Base-by-base conservation (phyloP, 140 eudicot genomes). In the Bidens hawaiensis region DNA sequence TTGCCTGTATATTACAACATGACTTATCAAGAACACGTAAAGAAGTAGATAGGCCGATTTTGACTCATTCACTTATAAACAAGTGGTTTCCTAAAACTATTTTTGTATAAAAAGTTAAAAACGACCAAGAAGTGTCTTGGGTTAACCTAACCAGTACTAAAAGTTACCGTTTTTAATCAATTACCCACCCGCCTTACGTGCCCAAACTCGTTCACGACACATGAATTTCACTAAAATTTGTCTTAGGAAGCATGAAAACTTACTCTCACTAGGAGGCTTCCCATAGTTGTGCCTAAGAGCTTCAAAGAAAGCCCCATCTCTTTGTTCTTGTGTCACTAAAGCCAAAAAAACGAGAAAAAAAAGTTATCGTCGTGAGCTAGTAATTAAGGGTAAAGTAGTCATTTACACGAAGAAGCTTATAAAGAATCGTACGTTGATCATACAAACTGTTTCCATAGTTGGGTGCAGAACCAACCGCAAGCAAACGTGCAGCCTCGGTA, bases 401-500 rank as follows among this genome's bases (percentile, higher is more conserved):
- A 64, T 30, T 72, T 28, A 14, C 23, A 72, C 21, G 24, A 50
- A 26, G 63, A 68, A 52, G 19, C 27, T 50, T 12, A 15, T 21
- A 18, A 16, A 17, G 58, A 48, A 58, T 36, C 81, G 1, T 77
- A 88, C 96, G 25, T 36, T 88, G 89, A 63, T 88, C 96, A 65
- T 64, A 88, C 71, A 88, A 68, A 54, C 78, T 75, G 65, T 72
- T 81, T 64, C 87, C 78, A 38, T 88, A 82, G 78, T 79, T 88
- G n/a, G 94, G 96, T 15, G 87, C 53, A 43, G 85, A 76, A 47
- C 89, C 86, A 28, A 88, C 96, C 3, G 84, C 81, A 19, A 88
- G 93, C 67, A 88, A 73, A 43, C 87, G 94, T 58, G 87, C 86
- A 31, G 96, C 96, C 77, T 88, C 96, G 0, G 86, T 82, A 69